Conservation (phyloP, 352 stramenopile genomes). For the Globisporangium solare region DNA sequence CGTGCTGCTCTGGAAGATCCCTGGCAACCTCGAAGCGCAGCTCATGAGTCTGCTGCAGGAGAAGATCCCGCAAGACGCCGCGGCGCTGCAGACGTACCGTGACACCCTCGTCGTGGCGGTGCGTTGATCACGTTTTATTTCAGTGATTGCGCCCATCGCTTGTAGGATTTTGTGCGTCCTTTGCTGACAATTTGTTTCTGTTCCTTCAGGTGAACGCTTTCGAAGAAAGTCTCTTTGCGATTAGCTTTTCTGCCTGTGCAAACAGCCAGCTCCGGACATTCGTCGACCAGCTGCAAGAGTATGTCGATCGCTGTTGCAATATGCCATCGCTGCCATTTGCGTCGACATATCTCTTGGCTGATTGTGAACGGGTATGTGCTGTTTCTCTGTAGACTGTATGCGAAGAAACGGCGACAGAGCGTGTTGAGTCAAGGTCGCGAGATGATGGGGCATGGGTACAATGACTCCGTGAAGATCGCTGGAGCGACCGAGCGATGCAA, state of each 20-base stretch:
- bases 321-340: neutral
- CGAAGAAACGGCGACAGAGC: slow-evolving; percentile 60
- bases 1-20: slow-evolving; percentile 66
- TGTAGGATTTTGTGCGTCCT: neutral
- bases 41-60: slow-evolving; percentile 58
- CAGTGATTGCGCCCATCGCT: neutral
- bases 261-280: slow-evolving; percentile 59
- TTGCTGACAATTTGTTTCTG: neutral
- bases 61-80: slow-evolving; percentile 61
- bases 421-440: slow-evolving; percentile 49
- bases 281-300: slow-evolving; percentile 60
- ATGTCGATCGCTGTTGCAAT: slow-evolving; percentile 15
- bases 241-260: slow-evolving; percentile 44
- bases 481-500: slow-evolving; percentile 51
- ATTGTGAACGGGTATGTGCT: neutral
- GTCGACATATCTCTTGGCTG: neutral
- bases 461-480: slow-evolving; percentile 55
- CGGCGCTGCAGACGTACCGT: slow-evolving; percentile 42
- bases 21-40: slow-evolving; percentile 62
- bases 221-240: slow-evolving; percentile 37
- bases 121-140: slow-evolving; percentile 3
- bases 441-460: slow-evolving; percentile 53
- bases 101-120: slow-evolving; percentile 38
- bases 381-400: slow-evolving; percentile 38
- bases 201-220: slow-evolving; percentile 37